These are phyloP conservation scores for Gymnopilus dilepis DNA, from an alignment of 768 basidiomycete genomes.

Conservation along the genomic window DNA sequence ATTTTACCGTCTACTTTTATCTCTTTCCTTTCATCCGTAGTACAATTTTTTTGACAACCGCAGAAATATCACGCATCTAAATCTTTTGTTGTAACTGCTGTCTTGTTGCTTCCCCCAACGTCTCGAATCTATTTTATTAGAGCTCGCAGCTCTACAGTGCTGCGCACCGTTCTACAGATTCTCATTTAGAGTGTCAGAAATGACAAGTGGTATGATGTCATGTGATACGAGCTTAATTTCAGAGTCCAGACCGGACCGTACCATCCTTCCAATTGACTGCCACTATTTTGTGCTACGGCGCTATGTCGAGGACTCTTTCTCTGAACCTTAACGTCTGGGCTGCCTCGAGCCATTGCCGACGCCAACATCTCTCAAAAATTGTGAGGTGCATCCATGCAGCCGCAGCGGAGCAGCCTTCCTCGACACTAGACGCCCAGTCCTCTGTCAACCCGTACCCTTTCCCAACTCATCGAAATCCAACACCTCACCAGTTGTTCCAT, in stretches of 20 bases:
- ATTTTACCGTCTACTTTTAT: conserved; percentile 29
- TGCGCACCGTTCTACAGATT: not conserved
- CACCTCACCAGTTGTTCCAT: conserved; percentile 69
- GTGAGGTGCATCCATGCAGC: not conserved
- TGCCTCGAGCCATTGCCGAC: not conserved
- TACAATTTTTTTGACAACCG: conserved; percentile 24
- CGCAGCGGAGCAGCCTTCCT: not conserved
- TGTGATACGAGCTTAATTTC: not conserved
- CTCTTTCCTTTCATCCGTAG: conserved; percentile 33
- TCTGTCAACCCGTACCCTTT: conserved; percentile 48
- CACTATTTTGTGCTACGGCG: not conserved
- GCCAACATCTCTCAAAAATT: no score
- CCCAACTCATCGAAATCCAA: conserved; percentile 54
- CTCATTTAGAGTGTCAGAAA: conserved; percentile 1
- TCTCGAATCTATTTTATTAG: conserved; percentile 2
- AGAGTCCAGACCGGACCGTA: not conserved
- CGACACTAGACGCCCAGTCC: not conserved
- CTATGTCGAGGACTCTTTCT: not conserved
- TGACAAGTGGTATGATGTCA: conserved; percentile 7
- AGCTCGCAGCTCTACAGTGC: conserved; percentile 1
- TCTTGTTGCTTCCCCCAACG: conserved; percentile 20
- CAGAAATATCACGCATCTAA: conserved; percentile 17
- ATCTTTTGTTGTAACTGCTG: conserved; percentile 28
- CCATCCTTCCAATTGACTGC: not conserved
- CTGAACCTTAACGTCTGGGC: not conserved